Conservation (phyloP, 2,329 filamentous ascomycete species). For the Reticulascus tulasneorum region DNA sequence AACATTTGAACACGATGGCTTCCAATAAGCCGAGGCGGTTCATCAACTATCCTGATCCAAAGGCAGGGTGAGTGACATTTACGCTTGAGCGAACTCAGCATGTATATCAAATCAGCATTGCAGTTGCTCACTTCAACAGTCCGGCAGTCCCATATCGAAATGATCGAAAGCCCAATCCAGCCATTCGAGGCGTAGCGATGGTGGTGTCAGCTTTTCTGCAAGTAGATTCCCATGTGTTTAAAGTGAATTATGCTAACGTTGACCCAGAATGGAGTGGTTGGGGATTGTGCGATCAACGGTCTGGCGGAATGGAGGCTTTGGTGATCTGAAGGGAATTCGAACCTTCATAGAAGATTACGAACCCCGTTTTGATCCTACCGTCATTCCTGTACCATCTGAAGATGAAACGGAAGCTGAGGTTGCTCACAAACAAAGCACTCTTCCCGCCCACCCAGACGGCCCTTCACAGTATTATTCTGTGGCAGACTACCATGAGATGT, state of each 20-base stretch:
- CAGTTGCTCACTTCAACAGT: slow-evolving; percentile 16
- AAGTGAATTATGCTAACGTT: not conserved
- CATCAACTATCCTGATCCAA: slow-evolving; percentile 32
- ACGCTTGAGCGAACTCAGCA: not conserved
- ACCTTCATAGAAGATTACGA: slow-evolving; percentile 47
- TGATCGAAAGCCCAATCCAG: slow-evolving; percentile 49
- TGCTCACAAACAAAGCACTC: slow-evolving; percentile 9
- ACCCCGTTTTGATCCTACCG: slow-evolving; percentile 42
- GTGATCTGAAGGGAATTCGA: slow-evolving; percentile 48
- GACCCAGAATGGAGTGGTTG: slow-evolving; percentile 49
- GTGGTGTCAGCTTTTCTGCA: slow-evolving; percentile 53
- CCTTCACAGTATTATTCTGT: slow-evolving; percentile 27
- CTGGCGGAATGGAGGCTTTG: slow-evolving; percentile 64
- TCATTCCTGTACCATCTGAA: slow-evolving; percentile 36
- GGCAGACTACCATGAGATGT: slow-evolving; percentile 41
- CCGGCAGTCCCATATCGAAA: slow-evolving; percentile 39
- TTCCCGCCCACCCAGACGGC: slow-evolving; percentile 6
- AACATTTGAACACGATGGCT: too few species aligned
- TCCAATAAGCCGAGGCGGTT: slow-evolving; percentile 17
- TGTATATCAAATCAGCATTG: not conserved
- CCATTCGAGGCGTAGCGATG: slow-evolving; percentile 51
- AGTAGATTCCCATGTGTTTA: too few species aligned
- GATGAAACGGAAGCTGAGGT: slow-evolving; percentile 36
- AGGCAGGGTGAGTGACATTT: slow-evolving; percentile 25
- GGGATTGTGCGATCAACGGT: slow-evolving; percentile 50